Evolutionary conservation across 2,329 filamentous ascomycete species (phyloP).

Genomic region (Cadophora sp.): DNA sequence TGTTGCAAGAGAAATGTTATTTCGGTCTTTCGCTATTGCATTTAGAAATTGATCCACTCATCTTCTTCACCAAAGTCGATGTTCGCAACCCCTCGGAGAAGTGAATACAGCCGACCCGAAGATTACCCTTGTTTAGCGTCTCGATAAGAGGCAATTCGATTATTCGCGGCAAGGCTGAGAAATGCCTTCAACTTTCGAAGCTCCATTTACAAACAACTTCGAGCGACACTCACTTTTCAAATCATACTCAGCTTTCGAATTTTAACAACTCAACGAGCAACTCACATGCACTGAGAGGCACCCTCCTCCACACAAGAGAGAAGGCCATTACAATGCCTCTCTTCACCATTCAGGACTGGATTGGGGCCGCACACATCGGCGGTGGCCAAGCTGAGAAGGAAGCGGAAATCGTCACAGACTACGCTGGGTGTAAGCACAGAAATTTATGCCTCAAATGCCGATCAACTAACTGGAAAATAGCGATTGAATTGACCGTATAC

Average conservation of each 20-base stretch:
- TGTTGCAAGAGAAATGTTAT: no score
- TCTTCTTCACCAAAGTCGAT: no score
- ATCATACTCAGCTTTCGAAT: not conserved
- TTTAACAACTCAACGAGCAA: not conserved
- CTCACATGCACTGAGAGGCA: not conserved
- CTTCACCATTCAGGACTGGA: constrained; percentile 32
- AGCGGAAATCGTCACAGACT: constrained; percentile 26
- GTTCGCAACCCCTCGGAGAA: not conserved
- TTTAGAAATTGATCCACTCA: no score
- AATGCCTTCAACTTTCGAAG: not conserved
- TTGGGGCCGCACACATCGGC: constrained; percentile 16
- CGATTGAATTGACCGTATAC: constrained; percentile 29
- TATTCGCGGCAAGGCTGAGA: constrained; percentile 9
- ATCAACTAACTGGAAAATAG: constrained; percentile 25
- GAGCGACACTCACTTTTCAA: not conserved
- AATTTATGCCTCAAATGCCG: not conserved
- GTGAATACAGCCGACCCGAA: not conserved
- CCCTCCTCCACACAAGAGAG: not conserved
- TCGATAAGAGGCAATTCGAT: constrained; percentile 1
- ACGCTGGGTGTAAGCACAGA: constrained; percentile 29
- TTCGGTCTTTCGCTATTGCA: no score
- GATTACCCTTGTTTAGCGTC: constrained; percentile 1
- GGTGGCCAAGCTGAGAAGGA: constrained; percentile 21
- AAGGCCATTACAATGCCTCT: constrained; percentile 24
- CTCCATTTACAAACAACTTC: not conserved